Conservation (phyloP, 2,329 filamentous ascomycete species). For the Cadophora malorum region DNA sequence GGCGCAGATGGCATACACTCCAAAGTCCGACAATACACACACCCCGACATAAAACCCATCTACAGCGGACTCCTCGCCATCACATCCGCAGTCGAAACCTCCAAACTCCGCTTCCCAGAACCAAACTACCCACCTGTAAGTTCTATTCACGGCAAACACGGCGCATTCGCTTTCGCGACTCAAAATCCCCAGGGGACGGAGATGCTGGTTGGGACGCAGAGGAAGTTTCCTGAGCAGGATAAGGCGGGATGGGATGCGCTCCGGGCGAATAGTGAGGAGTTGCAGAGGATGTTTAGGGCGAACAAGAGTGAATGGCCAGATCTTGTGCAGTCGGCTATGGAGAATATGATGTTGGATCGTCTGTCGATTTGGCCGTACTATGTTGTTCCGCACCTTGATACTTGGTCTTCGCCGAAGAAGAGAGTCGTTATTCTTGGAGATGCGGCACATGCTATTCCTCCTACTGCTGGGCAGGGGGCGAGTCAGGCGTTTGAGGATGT, state of each 20-base stretch:
- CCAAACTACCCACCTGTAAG: conserved; percentile 14
- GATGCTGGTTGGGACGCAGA: conserved; percentile 55
- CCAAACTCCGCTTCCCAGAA: conserved; percentile 33
- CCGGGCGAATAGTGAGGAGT: conserved; percentile 48
- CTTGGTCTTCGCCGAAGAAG: conserved; percentile 48
- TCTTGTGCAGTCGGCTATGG: conserved; percentile 49
- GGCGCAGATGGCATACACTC: conserved; percentile 68
- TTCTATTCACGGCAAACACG: conserved; percentile 38
- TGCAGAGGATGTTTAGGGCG: conserved; percentile 47
- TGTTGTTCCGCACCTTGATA: conserved; percentile 50
- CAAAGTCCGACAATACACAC: conserved; percentile 57
- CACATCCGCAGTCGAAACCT: conserved; percentile 37
- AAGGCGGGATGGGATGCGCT: conserved; percentile 52
- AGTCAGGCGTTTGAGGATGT: conserved; percentile 53
- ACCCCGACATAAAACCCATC: conserved; percentile 54
- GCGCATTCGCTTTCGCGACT: conserved; percentile 58
- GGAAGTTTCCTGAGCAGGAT: conserved; percentile 47
- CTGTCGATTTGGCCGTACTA: conserved; percentile 56
- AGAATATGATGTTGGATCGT: conserved; percentile 45
- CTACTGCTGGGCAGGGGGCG: conserved; percentile 52
- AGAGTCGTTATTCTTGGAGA: conserved; percentile 55
- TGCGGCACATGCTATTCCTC: conserved; percentile 55
- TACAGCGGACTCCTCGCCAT: conserved; percentile 57
- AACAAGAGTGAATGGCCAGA: conserved; percentile 46
- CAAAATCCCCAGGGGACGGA: conserved; percentile 57